Evolutionary conservation across 352 stramenopile species (phyloP).

Genomic region (Phytophthora pisi): DNA sequence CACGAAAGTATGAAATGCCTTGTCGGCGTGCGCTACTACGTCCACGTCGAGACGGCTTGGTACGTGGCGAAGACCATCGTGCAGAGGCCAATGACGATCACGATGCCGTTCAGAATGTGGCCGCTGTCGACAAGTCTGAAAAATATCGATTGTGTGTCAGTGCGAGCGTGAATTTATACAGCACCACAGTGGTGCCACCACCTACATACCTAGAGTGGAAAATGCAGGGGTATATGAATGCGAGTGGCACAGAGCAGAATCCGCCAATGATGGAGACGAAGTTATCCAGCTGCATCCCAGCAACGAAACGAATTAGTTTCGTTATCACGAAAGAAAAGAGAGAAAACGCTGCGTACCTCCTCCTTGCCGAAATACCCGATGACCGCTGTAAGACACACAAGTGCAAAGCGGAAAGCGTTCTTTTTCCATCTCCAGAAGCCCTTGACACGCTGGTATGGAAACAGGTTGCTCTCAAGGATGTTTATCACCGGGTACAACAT

Average conservation of each 20-base stretch:
- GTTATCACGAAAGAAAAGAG: neutral
- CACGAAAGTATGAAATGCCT: neutral
- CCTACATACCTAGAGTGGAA: constrained; percentile 51
- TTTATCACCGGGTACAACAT: constrained; percentile 73
- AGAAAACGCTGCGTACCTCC: constrained; percentile 23
- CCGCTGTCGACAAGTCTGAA: constrained; percentile 44
- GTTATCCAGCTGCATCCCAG: constrained; percentile 48
- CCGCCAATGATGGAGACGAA: constrained; percentile 70
- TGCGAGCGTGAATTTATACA: neutral
- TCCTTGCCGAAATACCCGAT: constrained; percentile 68
- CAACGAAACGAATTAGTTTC: neutral
- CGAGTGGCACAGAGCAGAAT: constrained; percentile 71
- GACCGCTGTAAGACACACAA: constrained; percentile 63
- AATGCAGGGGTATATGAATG: constrained; percentile 72
- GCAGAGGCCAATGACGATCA: constrained; percentile 48
- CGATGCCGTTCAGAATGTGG: constrained; percentile 43
- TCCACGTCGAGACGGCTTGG: constrained; percentile 53
- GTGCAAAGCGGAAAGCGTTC: constrained; percentile 60
- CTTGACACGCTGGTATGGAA: constrained; percentile 44
- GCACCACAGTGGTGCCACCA: neutral
- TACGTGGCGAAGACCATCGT: constrained; percentile 64
- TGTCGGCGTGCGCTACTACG: neutral
- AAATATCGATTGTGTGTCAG: constrained; percentile 3
- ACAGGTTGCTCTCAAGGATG: constrained; percentile 63
- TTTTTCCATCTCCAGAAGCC: constrained; percentile 68